A percentile compares a stretch with the other conserved stretches of the same genome.
Conservation (phyloP, 192 early-diverging fungal genomes). For the Phlyctochytrium planicorne region DNA sequence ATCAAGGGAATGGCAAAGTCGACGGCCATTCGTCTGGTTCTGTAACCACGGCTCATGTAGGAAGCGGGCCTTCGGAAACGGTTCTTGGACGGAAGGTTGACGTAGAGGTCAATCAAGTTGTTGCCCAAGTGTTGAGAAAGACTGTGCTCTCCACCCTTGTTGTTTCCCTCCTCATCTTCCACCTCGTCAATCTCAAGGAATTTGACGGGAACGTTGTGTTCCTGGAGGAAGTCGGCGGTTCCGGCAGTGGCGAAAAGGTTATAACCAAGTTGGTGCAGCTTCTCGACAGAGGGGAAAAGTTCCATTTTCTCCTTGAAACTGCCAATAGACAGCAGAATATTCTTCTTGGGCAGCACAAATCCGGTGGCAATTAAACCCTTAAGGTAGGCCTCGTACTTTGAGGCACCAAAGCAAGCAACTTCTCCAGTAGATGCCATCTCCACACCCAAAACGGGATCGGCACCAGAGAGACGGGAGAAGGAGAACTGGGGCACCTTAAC, state of each 20-base stretch:
- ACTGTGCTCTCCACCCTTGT: constrained; percentile 61
- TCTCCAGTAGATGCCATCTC: constrained; percentile 99
- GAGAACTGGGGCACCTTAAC: constrained; percentile 99
- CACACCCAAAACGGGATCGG: constrained; percentile 96
- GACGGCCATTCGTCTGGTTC: constrained; percentile 94
- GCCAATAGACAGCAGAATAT: constrained; percentile 94
- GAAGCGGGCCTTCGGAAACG: constrained; percentile 91
- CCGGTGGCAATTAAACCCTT: constrained; percentile 93
- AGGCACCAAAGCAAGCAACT: constrained; percentile 95
- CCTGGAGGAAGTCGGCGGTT: constrained; percentile 94
- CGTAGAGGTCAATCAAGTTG: constrained; percentile 97
- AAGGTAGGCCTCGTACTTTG: constrained; percentile 98
- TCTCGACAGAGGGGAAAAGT: constrained; percentile 86
- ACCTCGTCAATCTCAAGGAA: constrained; percentile 80
- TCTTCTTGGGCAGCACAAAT: constrained; percentile 91
- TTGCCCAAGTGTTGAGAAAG: constrained; percentile 93
- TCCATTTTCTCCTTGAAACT: constrained; percentile 99
- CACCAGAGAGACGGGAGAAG: constrained; percentile 91
- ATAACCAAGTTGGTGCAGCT: constrained; percentile 83
- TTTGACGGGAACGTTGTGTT: constrained; percentile 90
- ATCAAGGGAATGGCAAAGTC: constrained; percentile 96
- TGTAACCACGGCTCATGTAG: constrained; percentile 90
- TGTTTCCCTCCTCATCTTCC: constrained; percentile 44
- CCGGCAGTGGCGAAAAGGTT: constrained; percentile 93
- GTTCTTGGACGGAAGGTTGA: constrained; percentile 98